These are phyloP conservation scores for Mycosphaerella sp. DNA, from an alignment of 2,329 filamentous ascomycete species.

Conservation along the genomic window DNA sequence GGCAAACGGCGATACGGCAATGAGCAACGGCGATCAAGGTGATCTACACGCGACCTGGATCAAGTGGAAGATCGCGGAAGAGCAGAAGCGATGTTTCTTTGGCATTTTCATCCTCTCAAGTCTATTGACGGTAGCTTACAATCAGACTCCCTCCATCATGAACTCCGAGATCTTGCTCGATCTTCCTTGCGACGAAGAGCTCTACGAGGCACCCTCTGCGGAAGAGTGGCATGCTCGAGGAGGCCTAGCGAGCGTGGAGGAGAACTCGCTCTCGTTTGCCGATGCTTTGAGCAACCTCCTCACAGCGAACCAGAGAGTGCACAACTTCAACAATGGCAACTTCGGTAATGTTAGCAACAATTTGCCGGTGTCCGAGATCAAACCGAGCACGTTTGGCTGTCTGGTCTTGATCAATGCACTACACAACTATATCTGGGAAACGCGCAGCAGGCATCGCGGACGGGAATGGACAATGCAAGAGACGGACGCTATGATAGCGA, in stretches of 20 bases:
- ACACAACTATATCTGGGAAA: slow-evolving; percentile 99
- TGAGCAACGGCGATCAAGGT: slow-evolving; percentile 10
- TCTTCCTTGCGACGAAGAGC: slow-evolving; percentile 85
- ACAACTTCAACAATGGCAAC: slow-evolving; percentile 24
- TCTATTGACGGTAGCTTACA: slow-evolving; percentile 84
- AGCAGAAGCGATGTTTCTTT: slow-evolving; percentile 88
- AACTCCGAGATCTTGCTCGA: slow-evolving; percentile 91
- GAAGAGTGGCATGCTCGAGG: slow-evolving; percentile 74
- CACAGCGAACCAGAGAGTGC: slow-evolving; percentile 60
- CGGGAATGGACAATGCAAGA: slow-evolving; percentile 86
- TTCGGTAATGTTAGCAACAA: slow-evolving; percentile 15
- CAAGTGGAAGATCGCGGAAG: slow-evolving; percentile 79
- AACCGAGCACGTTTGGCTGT: slow-evolving; percentile 86
- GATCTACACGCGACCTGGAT: slow-evolving; percentile 72
- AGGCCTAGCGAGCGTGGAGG: slow-evolving; percentile 61
- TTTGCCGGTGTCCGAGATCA: slow-evolving; percentile 47
- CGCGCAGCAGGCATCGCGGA: slow-evolving; percentile 79
- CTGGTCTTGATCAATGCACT: slow-evolving; percentile 87
- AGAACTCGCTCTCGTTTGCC: slow-evolving; percentile 71
- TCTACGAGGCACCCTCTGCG: slow-evolving; percentile 78
- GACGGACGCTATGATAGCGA: slow-evolving; percentile 90
- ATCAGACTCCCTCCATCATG: slow-evolving; percentile 81
- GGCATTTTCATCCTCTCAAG: slow-evolving; percentile 88
- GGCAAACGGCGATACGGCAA: slow-evolving; percentile 18
- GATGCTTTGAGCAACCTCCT: slow-evolving; percentile 74